Evolutionary conservation across 169 alveolate species (phyloP).

Genomic region (Plasmodium fragile): DNA sequence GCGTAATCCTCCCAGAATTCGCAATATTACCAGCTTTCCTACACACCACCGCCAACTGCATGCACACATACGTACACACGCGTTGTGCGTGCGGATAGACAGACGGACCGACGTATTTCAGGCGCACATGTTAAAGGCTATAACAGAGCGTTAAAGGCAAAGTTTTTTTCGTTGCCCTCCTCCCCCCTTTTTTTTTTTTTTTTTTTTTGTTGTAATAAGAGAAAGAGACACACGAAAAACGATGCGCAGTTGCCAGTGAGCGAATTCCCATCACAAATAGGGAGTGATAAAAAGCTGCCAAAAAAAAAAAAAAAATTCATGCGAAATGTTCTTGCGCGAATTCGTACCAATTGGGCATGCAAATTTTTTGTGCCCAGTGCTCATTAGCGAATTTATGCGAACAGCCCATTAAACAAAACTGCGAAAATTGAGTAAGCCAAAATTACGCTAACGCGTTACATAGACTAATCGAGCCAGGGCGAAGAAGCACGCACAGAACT

Average conservation of each 20-base stretch:
- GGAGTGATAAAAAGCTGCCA: not conserved
- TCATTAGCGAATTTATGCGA: not conserved
- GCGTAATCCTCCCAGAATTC: not conserved
- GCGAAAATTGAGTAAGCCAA: not conserved
- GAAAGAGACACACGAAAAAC: slow-evolving; percentile 9
- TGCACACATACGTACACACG: not conserved
- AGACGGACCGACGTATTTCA: not conserved
- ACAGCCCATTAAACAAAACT: not conserved
- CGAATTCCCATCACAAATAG: not conserved
- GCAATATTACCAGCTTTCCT: not conserved
- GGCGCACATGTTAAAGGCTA: not conserved
- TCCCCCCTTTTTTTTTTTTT: not conserved
- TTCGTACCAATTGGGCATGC: not conserved
- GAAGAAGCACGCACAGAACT: not conserved
- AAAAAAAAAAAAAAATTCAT: slow-evolving; percentile 1
- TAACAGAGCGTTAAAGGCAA: not conserved
- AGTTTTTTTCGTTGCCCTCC: not conserved
- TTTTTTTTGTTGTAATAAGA: not conserved
- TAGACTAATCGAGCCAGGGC: not conserved
- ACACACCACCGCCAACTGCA: not conserved
- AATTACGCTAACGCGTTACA: not conserved
- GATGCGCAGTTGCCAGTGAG: not conserved
- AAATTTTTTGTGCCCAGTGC: not conserved
- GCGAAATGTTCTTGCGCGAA: not conserved
- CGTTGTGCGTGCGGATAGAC: not conserved